phyloP scores from a whole-genome alignment of 108 stramenopile genomes.

The Stephanodiscus minutulus region DNA sequence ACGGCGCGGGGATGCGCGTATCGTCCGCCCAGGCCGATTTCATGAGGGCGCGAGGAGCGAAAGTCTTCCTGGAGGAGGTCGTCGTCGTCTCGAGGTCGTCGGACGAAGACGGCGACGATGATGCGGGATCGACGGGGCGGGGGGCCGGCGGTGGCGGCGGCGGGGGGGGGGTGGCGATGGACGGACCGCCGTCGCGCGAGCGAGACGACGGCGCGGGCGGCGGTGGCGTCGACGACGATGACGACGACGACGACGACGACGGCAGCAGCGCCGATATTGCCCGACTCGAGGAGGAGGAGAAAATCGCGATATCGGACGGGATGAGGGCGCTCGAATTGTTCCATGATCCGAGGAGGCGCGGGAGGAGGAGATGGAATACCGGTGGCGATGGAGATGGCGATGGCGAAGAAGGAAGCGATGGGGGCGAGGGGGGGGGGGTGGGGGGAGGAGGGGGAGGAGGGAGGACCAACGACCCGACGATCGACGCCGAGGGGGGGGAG shows the following conservation, averaged over 20 bases:
- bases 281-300: constrained; percentile 37
- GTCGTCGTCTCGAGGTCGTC: no score
- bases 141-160: no score
- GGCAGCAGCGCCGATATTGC: constrained; percentile 24
- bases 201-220: neutral
- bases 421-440: neutral
- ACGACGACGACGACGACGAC: constrained; percentile 14
- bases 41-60: constrained; percentile 1
- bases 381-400: neutral
- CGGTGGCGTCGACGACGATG: neutral
- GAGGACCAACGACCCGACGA: neutral
- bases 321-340: constrained; percentile 40
- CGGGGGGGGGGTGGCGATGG: no score
- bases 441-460: neutral
- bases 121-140: neutral
- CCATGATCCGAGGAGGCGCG: constrained; percentile 27
- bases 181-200: no score
- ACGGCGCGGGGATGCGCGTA: constrained; percentile 33
- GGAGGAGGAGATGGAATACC: no score
- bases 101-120: constrained; percentile 6
- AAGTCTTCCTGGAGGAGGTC: constrained; percentile 34
- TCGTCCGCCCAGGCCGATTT: constrained; percentile 11
- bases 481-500: constrained; percentile 16
- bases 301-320: constrained; percentile 30
- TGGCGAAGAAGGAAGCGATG: neutral